phyloP scores from a whole-genome alignment of 768 basidiomycete species.

The Suillus paluster region DNA sequence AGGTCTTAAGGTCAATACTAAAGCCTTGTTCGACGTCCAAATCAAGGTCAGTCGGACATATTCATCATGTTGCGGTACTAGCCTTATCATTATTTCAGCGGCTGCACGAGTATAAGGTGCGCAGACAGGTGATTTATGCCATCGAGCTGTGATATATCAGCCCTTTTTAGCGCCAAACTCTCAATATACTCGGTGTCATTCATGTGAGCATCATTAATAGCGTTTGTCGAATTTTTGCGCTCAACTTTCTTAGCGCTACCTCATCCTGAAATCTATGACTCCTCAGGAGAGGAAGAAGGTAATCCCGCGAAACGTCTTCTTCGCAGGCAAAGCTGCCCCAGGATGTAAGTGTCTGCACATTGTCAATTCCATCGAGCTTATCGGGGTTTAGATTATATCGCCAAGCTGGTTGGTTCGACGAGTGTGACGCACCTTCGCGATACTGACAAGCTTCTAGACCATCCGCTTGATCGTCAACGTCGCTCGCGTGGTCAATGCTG shows the following conservation, averaged over 20 bases:
- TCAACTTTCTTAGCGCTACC: constrained; percentile 63
- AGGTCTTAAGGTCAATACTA: constrained; percentile 71
- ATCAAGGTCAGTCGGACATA: constrained; percentile 59
- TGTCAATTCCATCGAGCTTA: constrained; percentile 13
- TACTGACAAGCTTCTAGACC: constrained; percentile 49
- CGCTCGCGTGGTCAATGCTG: constrained; percentile 65
- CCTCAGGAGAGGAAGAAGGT: constrained; percentile 82
- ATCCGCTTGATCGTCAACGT: constrained; percentile 95
- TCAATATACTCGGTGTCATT: constrained; percentile 92
- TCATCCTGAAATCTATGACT: constrained; percentile 77
- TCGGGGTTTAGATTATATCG: constrained; percentile 71
- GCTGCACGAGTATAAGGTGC: constrained; percentile 90
- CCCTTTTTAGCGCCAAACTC: constrained; percentile 75
- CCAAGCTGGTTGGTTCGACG: constrained; percentile 67
- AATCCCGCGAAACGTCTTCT: constrained; percentile 90
- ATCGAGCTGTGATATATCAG: not conserved
- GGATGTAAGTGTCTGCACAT: constrained; percentile 58
- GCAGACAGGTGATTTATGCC: constrained; percentile 1
- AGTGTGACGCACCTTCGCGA: not conserved
- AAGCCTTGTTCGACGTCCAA: constrained; percentile 90
- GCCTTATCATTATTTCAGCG: constrained; percentile 50
- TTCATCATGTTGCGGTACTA: not conserved
- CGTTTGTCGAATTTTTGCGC: not conserved
- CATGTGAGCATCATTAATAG: constrained; percentile 54
- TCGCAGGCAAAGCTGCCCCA: constrained; percentile 97